Percentiles rank a stretch among this genome's conserved stretches.
Evolutionary conservation across 108 stramenopile species (phyloP).

Genomic region (Cyclotella baltica): DNA sequence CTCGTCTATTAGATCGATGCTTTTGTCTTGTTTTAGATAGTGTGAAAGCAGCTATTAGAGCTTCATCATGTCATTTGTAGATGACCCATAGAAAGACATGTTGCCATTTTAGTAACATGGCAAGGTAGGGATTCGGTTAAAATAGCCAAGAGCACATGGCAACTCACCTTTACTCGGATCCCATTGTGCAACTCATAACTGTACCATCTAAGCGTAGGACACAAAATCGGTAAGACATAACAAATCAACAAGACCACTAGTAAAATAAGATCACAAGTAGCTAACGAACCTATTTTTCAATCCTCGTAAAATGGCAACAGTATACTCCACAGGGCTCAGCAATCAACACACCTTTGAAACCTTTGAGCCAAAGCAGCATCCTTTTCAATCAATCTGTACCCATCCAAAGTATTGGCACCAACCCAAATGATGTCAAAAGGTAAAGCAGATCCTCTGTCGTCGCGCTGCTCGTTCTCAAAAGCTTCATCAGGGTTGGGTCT

Average conservation of each 20-base stretch:
- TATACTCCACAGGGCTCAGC: constrained; percentile 93
- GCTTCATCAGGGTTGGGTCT: too few relatives aligned
- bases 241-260: constrained; percentile 10
- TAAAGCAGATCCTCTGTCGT: too few relatives aligned
- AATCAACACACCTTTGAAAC: constrained; percentile 94
- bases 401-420: too few relatives aligned
- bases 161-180: constrained; percentile 80
- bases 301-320: constrained; percentile 93
- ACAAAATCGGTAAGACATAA: too few relatives aligned
- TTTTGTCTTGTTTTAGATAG: constrained; percentile 93
- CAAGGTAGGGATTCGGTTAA: not conserved
- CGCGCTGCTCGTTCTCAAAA: too few relatives aligned
- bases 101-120: too few relatives aligned
- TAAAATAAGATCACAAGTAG: constrained; percentile 71
- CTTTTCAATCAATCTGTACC: constrained; percentile 94
- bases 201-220: too few relatives aligned
- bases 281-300: constrained; percentile 90
- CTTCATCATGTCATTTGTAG: constrained; percentile 69
- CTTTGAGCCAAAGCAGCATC: constrained; percentile 96
- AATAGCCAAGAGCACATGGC: not conserved
- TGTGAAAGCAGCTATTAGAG: constrained; percentile 92
- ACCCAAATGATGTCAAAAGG: too few relatives aligned
- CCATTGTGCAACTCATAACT: constrained; percentile 89
- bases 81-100: not conserved
- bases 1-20: constrained; percentile 97